These are phyloP conservation scores for Camelina sativa DNA, from an alignment of 345 rosid species.

Conservation along the genomic window DNA sequence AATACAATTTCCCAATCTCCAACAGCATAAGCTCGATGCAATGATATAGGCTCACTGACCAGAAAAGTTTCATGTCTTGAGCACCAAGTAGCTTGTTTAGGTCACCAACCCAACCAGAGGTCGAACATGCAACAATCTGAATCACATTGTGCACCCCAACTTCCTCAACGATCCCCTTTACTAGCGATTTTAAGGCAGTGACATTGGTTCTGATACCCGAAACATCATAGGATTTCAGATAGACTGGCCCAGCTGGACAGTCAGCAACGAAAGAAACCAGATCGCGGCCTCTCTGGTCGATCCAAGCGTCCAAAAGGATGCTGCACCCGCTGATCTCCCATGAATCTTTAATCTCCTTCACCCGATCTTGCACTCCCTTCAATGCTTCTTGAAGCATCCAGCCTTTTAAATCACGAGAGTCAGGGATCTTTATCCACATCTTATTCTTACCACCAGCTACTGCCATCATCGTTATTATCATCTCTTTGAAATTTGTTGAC, in stretches of 20 bases:
- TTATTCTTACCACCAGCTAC: conserved; percentile 14
- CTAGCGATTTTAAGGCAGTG: conserved; percentile 44
- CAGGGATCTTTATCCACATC: conserved; percentile 37
- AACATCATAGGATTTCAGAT: conserved; percentile 56
- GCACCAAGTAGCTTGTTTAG: conserved; percentile 36
- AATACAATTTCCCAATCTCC: conserved; percentile 41
- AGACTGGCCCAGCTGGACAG: conserved; percentile 58
- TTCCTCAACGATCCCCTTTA: conserved; percentile 52
- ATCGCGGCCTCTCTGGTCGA: conserved; percentile 51
- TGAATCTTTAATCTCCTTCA: conserved; percentile 49
- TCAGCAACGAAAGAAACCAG: conserved; percentile 60
- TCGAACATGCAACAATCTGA: conserved; percentile 59
- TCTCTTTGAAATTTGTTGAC: conserved; percentile 47
- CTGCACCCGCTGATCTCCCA: conserved; percentile 70
- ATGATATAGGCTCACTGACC: conserved; percentile 61
- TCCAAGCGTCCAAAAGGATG: conserved; percentile 67
- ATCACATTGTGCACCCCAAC: conserved; percentile 58
- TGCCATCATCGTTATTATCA: conserved; percentile 31
- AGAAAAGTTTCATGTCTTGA: conserved; percentile 47
- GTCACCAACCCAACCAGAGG: conserved; percentile 58
- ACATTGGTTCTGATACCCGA: conserved; percentile 37
- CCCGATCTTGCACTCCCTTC: conserved; percentile 49
- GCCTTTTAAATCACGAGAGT: conserved; percentile 46
- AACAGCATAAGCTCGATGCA: conserved; percentile 63
- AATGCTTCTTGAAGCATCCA: conserved; percentile 48